Evolutionary conservation across 345 rosid genomes (phyloP).

Genomic region (Passiflora organensis): DNA sequence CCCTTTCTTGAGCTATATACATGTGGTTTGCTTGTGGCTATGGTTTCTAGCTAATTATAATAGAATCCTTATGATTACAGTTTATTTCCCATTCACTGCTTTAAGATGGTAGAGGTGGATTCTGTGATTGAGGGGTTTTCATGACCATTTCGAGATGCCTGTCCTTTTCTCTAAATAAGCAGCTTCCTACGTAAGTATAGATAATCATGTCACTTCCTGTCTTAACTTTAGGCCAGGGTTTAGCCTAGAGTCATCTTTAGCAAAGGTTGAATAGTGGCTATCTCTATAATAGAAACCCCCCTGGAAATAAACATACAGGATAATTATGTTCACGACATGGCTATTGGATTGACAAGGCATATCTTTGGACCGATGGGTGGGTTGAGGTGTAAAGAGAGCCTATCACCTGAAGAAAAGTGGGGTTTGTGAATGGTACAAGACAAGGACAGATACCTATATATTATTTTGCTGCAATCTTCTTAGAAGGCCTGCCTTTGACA

Average conservation of each 20-base stretch:
- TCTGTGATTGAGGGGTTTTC: neutral
- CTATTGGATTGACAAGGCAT: neutral
- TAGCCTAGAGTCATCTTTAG: neutral
- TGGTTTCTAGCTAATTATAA: no score
- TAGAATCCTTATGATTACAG: no score
- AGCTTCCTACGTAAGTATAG: neutral
- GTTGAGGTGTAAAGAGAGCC: conserved; percentile 19
- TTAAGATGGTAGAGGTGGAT: neutral
- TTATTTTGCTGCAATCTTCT: neutral
- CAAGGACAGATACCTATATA: conserved; percentile 38
- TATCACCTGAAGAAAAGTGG: conserved; percentile 11
- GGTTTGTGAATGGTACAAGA: conserved; percentile 19
- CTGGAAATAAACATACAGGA: neutral
- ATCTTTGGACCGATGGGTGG: conserved; percentile 6
- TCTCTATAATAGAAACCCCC: neutral
- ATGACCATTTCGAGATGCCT: neutral
- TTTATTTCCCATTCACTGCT: neutral
- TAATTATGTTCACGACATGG: conserved; percentile 3
- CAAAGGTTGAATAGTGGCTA: neutral
- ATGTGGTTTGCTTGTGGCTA: no score
- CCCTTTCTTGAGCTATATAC: no score
- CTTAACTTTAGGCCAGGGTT: neutral
- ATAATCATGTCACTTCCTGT: neutral
- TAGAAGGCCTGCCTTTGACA: neutral
- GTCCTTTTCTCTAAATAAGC: neutral